Evolutionary conservation across 371 early-diverging fungal species (phyloP), one percentile per base, ranked within the genome.

Genomic region (Circinella umbellata): DNA sequence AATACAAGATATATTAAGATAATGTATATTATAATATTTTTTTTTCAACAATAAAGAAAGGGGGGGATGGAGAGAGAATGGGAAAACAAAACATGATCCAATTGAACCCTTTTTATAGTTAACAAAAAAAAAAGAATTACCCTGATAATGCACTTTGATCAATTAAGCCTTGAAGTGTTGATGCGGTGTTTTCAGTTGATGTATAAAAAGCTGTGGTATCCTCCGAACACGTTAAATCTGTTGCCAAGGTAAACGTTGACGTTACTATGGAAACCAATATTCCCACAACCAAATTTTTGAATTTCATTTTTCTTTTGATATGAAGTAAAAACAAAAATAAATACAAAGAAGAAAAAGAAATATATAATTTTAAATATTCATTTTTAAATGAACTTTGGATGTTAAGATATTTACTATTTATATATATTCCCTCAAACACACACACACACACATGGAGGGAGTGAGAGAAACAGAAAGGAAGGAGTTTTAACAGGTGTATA

Each of bases 111-210:
- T 62, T 66, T 27, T 38, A 20, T 61, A 3, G 3, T 42, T 9
- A 6, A 42, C 20, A 13, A 42, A 63, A 15, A 5, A 5, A 15
- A 46, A 49, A n/a, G 3, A 13, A 35, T 63, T 67, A 79, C 82
- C 71, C 57, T 70, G 20, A 54, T 9, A 59, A 27, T 59, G 70
- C 71, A 8, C 79, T 79, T 49, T 77, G 61, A 63, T 81, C 73
- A 63, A 81, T 77, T 35, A 81, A 60, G 3, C 69, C 69, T 62
- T 81, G 82, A 17, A 73, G 48, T 10, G 62, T 55, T 5, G 55
- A 13, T 39, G 62, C 63, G 14, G 57, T 57, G 35, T 57, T 57
- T 34, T 57, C 57, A 10, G 63, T 69, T 27, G 39, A 14, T 6
- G 49, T 69, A 35, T 69, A 69, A 20, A 0, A 63, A 18, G 55